Conservation (phyloP, 345 rosid species). For the Camelina sativa region DNA sequence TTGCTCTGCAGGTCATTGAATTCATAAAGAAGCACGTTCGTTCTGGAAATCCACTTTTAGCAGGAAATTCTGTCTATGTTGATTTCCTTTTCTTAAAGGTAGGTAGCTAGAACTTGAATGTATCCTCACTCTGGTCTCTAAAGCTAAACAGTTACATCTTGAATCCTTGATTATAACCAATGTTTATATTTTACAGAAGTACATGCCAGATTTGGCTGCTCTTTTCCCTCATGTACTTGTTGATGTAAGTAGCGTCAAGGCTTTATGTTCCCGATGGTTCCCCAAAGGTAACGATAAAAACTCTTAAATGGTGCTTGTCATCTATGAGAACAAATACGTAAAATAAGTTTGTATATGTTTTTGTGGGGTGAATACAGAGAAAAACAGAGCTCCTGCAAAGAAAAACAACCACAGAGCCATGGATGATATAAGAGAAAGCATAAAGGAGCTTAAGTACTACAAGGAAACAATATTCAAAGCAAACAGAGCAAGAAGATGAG, state of each 20-base stretch:
- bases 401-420: constrained; percentile 76
- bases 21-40: constrained; percentile 78
- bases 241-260: constrained; percentile 86
- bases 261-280: constrained; percentile 78
- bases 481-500: constrained; percentile 51
- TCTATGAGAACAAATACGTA: background rate
- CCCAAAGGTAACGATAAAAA: constrained; percentile 60
- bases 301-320: background rate
- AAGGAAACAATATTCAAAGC: constrained; percentile 71
- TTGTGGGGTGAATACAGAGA: constrained; percentile 52
- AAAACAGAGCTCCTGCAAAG: constrained; percentile 68
- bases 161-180: constrained; percentile 61
- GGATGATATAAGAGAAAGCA: constrained; percentile 92
- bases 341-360: constrained; percentile 2
- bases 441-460: constrained; percentile 74
- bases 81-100: constrained; percentile 86
- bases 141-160: constrained; percentile 41
- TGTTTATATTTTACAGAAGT: constrained; percentile 61
- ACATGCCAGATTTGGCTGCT: constrained; percentile 80
- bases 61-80: constrained; percentile 87
- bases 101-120: constrained; percentile 30
- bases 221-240: constrained; percentile 79
- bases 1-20: constrained; percentile 66
- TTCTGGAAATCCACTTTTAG: constrained; percentile 61
- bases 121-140: background rate